Percentiles rank a stretch among this genome's conserved stretches.
phyloP scores from a whole-genome alignment of 2,329 filamentous ascomycete species.

The Aciculosporium take region DNA sequence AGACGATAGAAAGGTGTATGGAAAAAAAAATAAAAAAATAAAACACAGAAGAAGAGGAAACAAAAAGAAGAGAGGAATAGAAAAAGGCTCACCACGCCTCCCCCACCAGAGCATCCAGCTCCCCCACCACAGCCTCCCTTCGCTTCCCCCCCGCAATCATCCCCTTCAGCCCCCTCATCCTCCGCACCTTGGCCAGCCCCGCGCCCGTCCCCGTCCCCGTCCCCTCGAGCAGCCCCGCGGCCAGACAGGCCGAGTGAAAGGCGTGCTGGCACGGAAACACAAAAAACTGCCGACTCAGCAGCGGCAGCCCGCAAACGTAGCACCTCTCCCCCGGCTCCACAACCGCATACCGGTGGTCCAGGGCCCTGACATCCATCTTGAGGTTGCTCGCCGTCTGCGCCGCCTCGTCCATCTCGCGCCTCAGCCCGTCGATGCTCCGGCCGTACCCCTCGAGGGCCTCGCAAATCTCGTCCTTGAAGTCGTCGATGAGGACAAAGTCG shows the following conservation, averaged over 20 bases:
- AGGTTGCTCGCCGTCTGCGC: slow-evolving; percentile 82
- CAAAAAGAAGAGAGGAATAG: background rate
- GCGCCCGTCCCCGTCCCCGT: slow-evolving; percentile 60
- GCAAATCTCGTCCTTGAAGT: slow-evolving; percentile 98
- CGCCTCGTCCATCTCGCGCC: slow-evolving; percentile 91
- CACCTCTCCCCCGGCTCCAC: slow-evolving; percentile 94
- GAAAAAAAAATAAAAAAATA: background rate
- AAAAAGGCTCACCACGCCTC: slow-evolving; percentile 57
- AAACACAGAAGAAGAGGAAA: background rate
- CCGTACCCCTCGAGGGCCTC: slow-evolving; percentile 84
- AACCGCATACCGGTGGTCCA: slow-evolving; percentile 86
- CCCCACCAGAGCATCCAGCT: slow-evolving; percentile 84
- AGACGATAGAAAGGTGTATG: background rate
- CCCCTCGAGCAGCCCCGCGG: slow-evolving; percentile 70
- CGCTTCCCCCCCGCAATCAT: slow-evolving; percentile 55
- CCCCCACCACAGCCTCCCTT: slow-evolving; percentile 70
- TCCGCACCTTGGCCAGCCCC: slow-evolving; percentile 57
- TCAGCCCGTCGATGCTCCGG: slow-evolving; percentile 74
- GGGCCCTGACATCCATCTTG: slow-evolving; percentile 69
- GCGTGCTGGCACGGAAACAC: slow-evolving; percentile 98
- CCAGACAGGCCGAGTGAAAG: slow-evolving; percentile 91
- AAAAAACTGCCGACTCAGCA: slow-evolving; percentile 87
- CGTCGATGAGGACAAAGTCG: slow-evolving; percentile 95
- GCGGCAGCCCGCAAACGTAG: slow-evolving; percentile 71
- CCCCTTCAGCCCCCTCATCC: slow-evolving; percentile 72